Percentiles rank a stretch among this genome's conserved stretches.
phyloP scores from a whole-genome alignment of 495 filamentous ascomycete species.

The Penicillium lividum region DNA sequence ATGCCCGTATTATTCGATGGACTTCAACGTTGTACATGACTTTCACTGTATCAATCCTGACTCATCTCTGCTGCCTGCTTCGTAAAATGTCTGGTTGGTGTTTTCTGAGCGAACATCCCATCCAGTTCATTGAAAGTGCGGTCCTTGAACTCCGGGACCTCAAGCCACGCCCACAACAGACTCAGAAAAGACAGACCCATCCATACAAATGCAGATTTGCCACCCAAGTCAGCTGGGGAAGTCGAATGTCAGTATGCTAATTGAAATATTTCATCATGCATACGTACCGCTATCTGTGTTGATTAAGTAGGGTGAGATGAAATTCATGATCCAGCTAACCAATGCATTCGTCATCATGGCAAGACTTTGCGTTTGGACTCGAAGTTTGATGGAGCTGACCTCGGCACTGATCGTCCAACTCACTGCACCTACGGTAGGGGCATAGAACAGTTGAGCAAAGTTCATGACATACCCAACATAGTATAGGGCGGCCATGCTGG shows the following conservation, averaged over 20 bases:
- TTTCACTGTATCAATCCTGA: not conserved
- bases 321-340: conserved; percentile 16
- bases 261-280: not conserved
- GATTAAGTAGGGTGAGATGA: conserved; percentile 8
- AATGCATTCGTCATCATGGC: conserved; percentile 14
- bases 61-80: not conserved
- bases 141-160: conserved; percentile 14
- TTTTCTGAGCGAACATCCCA: conserved; percentile 5
- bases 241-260: not conserved
- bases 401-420: conserved; percentile 13
- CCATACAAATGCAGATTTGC: conserved; percentile 15
- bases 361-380: conserved; percentile 13
- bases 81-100: conserved; percentile 3
- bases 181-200: conserved; percentile 11
- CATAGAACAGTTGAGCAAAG: conserved; percentile 10
- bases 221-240: conserved; percentile 10
- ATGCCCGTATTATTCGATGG: not conserved
- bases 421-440: conserved; percentile 12
- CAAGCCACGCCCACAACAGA: conserved; percentile 11
- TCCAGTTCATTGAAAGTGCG: conserved; percentile 8
- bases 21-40: not conserved
- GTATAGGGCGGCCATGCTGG: conserved; percentile 2
- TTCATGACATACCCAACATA: conserved; percentile 13
- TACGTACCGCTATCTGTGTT: conserved; percentile 15
- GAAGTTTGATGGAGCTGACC: conserved; percentile 10